Conservation (phyloP, 2,329 filamentous ascomycete genomes). For the Ophioceras dolichostomum region DNA sequence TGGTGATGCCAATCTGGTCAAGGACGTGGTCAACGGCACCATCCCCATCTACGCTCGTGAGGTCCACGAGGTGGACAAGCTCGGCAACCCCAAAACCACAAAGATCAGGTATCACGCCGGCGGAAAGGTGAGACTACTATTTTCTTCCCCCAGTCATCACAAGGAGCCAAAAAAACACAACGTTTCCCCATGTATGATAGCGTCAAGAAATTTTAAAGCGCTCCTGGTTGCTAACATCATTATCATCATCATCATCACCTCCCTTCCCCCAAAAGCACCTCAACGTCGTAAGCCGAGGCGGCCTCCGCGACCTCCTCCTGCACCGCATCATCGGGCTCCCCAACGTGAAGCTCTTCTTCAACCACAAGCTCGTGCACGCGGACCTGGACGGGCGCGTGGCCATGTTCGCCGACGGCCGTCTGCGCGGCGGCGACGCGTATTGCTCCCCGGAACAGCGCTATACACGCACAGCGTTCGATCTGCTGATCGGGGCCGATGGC, state of each 20-base stretch:
- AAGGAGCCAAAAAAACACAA: not conserved
- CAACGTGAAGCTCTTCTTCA: constrained; percentile 87
- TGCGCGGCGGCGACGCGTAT: constrained; percentile 21
- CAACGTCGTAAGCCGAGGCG: constrained; percentile 72
- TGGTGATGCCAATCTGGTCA: constrained; percentile 53
- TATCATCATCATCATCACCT: too few relatives aligned
- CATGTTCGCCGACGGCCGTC: constrained; percentile 81
- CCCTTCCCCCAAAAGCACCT: constrained; percentile 48
- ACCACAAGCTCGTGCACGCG: constrained; percentile 82
- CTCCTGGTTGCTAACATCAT: too few relatives aligned
- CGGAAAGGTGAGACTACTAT: constrained; percentile 50
- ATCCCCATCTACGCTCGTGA: constrained; percentile 94
- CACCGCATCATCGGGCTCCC: constrained; percentile 72
- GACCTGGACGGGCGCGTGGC: constrained; percentile 70
- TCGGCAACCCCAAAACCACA: constrained; percentile 58
- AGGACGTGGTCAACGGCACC: constrained; percentile 62
- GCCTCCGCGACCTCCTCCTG: constrained; percentile 71
- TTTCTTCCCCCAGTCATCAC: not conserved
- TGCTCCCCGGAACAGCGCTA: constrained; percentile 19
- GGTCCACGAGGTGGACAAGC: constrained; percentile 65
- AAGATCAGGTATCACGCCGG: constrained; percentile 86
- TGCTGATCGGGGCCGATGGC: constrained; percentile 3
- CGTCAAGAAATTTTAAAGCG: too few relatives aligned
- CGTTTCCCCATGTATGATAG: too few relatives aligned
- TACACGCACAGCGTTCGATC: not conserved